These are phyloP conservation scores for Lachancea meyersii DNA, from an alignment of 805 yeast genomes.

Conservation along the genomic window DNA sequence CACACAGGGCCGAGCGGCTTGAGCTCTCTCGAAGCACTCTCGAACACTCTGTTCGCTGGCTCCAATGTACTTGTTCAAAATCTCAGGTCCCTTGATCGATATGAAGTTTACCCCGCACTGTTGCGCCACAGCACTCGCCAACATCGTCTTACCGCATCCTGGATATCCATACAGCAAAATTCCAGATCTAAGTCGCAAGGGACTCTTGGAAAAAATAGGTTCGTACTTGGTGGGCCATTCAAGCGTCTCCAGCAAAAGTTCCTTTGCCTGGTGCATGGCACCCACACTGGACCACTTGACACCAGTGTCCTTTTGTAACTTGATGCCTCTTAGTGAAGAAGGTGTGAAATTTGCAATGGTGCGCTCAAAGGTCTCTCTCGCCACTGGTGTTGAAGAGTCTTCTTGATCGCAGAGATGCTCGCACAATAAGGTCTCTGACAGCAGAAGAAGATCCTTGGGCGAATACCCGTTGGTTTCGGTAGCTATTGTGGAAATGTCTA, in stretches of 20 bases:
- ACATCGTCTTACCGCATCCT: constrained; percentile 92
- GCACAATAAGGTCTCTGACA: constrained; percentile 64
- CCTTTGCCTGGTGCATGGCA: constrained; percentile 73
- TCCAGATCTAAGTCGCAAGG: constrained; percentile 83
- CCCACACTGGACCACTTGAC: constrained; percentile 86
- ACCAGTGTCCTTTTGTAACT: constrained; percentile 56
- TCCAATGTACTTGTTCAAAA: constrained; percentile 90
- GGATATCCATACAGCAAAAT: constrained; percentile 90
- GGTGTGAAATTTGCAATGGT: constrained; percentile 73
- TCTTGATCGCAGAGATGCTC: constrained; percentile 35
- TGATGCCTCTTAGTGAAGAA: constrained; percentile 77
- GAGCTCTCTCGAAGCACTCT: constrained; percentile 89
- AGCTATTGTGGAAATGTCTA: constrained; percentile 47
- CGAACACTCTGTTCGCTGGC: constrained; percentile 94
- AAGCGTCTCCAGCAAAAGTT: constrained; percentile 71
- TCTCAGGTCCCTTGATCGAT: constrained; percentile 92
- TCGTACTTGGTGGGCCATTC: constrained; percentile 98
- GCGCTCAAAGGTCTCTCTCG: constrained; percentile 42
- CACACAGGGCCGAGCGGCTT: constrained; percentile 89
- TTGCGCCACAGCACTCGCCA: constrained; percentile 90
- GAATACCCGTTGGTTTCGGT: constrained; percentile 83
- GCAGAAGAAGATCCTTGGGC: constrained; percentile 69
- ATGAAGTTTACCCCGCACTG: constrained; percentile 93
- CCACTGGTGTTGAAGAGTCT: constrained; percentile 47
- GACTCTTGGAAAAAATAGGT: constrained; percentile 86